These are phyloP conservation scores for Cyclostephanos invisitatus DNA, from an alignment of 108 stramenopile species.

Conservation along the genomic window DNA sequence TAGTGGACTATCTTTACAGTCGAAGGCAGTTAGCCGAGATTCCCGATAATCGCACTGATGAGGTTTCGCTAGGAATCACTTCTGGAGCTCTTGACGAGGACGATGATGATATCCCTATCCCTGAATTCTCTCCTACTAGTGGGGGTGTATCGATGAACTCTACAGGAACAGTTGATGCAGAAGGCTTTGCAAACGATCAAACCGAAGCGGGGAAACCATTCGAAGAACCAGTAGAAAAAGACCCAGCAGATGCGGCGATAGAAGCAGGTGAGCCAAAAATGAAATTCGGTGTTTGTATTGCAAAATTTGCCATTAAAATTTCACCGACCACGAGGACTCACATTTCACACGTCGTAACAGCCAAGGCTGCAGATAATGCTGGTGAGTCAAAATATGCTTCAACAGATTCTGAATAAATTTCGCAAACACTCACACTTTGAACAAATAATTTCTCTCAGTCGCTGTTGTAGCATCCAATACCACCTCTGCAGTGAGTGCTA, in stretches of 20 bases:
- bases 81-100: slow-evolving; percentile 1
- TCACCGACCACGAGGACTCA: not conserved
- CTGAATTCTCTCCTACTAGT: not conserved
- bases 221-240: slow-evolving; percentile 9
- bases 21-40: slow-evolving; percentile 10
- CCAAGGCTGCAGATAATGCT: slow-evolving; percentile 38
- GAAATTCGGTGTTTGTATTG: not conserved
- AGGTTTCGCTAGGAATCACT: slow-evolving; percentile 9
- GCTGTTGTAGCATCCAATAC: slow-evolving; percentile 39
- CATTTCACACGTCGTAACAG: slow-evolving; percentile 17
- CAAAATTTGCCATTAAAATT: too few species aligned
- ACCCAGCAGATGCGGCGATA: slow-evolving; percentile 26
- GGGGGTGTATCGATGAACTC: slow-evolving; percentile 6
- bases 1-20: not conserved
- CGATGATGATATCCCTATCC: slow-evolving; percentile 16
- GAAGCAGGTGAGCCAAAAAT: slow-evolving; percentile 12
- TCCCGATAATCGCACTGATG: not conserved
- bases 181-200: slow-evolving; percentile 24
- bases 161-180: slow-evolving; percentile 13
- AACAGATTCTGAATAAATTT: not conserved
- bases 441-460: not conserved
- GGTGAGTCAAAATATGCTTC: slow-evolving; percentile 3
- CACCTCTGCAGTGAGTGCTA: slow-evolving; percentile 25
- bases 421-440: not conserved
- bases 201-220: slow-evolving; percentile 25